Percentiles rank a stretch among this genome's conserved stretches.
Evolutionary conservation across 2,329 filamentous ascomycete species (phyloP).

Genomic region (Fusarium tuaranense): DNA sequence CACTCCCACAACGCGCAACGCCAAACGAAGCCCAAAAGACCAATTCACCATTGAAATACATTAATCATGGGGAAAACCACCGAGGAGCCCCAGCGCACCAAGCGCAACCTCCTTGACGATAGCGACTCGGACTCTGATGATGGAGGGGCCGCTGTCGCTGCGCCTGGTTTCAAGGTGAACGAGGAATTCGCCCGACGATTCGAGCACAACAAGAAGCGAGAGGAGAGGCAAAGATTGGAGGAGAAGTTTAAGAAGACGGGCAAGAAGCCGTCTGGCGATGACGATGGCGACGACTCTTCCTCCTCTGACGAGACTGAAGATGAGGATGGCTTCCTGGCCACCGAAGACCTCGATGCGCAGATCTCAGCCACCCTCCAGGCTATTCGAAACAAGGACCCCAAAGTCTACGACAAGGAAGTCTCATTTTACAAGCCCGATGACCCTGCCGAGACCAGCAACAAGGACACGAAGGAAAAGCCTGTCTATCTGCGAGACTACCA

Average conservation of each 20-base stretch:
- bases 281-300: slow-evolving; percentile 68
- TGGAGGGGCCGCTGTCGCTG: slow-evolving; percentile 54
- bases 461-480: slow-evolving; percentile 80
- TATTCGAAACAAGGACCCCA: slow-evolving; percentile 89
- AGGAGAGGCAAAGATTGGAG: slow-evolving; percentile 85
- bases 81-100: slow-evolving; percentile 52
- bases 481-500: slow-evolving; percentile 93
- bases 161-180: slow-evolving; percentile 81
- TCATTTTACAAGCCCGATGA: slow-evolving; percentile 82
- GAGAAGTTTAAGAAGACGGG: slow-evolving; percentile 77
- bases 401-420: slow-evolving; percentile 83
- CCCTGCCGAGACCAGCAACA: slow-evolving; percentile 46
- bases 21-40: neutral
- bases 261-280: slow-evolving; percentile 54
- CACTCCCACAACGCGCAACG: neutral
- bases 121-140: slow-evolving; percentile 62
- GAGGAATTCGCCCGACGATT: slow-evolving; percentile 89
- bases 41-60: neutral
- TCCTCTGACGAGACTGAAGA: slow-evolving; percentile 88
- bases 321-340: slow-evolving; percentile 88
- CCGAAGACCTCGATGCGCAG: slow-evolving; percentile 85
- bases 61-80: slow-evolving; percentile 33
- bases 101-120: slow-evolving; percentile 67
- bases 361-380: slow-evolving; percentile 89
- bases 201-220: slow-evolving; percentile 97